These are phyloP conservation scores for Scedosporium aurantiacum DNA, from an alignment of 2,329 filamentous ascomycete genomes.

Conservation along the genomic window DNA sequence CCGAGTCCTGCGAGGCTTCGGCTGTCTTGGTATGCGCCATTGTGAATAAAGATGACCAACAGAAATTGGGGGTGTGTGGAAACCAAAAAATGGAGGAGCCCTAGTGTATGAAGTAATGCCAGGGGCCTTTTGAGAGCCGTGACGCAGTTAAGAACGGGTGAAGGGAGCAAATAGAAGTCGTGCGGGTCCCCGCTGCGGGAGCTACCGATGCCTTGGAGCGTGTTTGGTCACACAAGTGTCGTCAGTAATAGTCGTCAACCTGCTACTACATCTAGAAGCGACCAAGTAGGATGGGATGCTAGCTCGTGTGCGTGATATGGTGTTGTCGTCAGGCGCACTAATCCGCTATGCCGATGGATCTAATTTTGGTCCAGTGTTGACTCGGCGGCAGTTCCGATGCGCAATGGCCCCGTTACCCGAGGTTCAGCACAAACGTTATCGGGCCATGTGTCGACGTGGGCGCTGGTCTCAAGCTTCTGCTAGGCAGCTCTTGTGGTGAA, in stretches of 20 bases:
- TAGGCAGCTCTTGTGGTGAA: not conserved
- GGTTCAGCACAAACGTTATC: not conserved
- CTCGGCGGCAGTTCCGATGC: not conserved
- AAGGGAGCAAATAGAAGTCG: not conserved
- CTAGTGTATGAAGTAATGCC: not conserved
- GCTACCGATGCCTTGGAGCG: not conserved
- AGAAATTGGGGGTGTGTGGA: not conserved
- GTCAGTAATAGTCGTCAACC: not conserved
- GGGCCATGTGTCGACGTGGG: not conserved
- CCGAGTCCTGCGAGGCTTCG: constrained; percentile 11
- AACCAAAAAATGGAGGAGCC: not conserved
- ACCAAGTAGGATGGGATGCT: too few species aligned
- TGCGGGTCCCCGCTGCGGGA: not conserved
- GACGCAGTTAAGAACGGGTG: not conserved
- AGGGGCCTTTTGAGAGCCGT: not conserved
- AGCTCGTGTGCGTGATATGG: too few species aligned
- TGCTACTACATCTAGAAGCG: not conserved
- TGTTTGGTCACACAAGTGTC: not conserved
- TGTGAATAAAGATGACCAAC: not conserved
- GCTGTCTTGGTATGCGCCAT: not conserved
- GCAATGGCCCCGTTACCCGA: constrained; percentile 2
- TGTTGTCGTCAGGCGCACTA: too few species aligned
- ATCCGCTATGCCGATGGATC: too few species aligned
- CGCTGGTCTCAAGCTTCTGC: not conserved
- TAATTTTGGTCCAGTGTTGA: not conserved